Percentiles rank a stretch among this genome's conserved stretches.
These are phyloP conservation scores for Tarenaya hassleriana DNA, from an alignment of 345 rosid species.

Conservation along the genomic window DNA sequence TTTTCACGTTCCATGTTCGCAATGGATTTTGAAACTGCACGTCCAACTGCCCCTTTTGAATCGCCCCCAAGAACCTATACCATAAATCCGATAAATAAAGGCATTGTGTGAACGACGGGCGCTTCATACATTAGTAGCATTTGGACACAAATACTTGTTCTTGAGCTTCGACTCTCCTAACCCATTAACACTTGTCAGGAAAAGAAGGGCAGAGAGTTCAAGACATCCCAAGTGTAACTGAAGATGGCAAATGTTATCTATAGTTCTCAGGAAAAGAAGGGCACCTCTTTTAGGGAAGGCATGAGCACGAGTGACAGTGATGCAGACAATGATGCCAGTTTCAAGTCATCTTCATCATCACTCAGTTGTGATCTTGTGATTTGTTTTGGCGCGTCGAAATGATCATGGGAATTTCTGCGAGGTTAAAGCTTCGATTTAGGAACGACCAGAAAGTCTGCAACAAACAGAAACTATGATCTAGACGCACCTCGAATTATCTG, in stretches of 20 bases:
- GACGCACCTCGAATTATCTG: constrained; percentile 63
- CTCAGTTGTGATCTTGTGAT: constrained; percentile 47
- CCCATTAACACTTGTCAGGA: not conserved
- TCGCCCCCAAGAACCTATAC: constrained; percentile 56
- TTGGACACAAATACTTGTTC: not conserved
- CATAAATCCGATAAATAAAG: constrained; percentile 16
- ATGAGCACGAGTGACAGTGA: constrained; percentile 70
- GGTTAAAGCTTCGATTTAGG: constrained; percentile 21
- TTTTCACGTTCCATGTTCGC: constrained; percentile 56
- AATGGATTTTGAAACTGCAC: constrained; percentile 49
- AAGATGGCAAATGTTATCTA: not conserved
- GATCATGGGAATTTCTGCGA: constrained; percentile 52
- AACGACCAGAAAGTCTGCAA: constrained; percentile 4
- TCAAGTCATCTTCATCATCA: constrained; percentile 66
- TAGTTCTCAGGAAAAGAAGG: not conserved
- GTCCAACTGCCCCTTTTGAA: constrained; percentile 49
- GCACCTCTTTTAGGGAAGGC: constrained; percentile 90
- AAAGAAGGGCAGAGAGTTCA: not conserved
- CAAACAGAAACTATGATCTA: constrained; percentile 8
- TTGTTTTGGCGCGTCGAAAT: constrained; percentile 53
- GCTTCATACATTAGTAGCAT: too few relatives aligned
- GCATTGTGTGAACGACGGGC: too few relatives aligned
- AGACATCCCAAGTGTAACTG: not conserved
- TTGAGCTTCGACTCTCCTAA: not conserved
- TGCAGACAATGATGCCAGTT: constrained; percentile 48